These are phyloP conservation scores for Castanopsis chinensis DNA, from an alignment of 306 rosid genomes.

Conservation along the genomic window DNA sequence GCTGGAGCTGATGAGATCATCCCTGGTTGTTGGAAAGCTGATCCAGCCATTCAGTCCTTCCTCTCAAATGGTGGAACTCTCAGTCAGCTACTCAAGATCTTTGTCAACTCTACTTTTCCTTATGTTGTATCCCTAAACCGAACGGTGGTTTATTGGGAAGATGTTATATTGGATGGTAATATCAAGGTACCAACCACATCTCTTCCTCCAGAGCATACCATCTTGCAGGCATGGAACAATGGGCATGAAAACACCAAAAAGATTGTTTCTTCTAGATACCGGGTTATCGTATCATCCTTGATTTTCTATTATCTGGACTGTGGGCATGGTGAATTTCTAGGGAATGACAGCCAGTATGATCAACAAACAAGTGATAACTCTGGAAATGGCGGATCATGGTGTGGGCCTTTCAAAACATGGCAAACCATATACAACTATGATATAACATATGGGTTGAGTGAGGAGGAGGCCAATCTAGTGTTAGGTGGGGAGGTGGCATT, in stretches of 20 bases:
- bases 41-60: conserved; percentile 49
- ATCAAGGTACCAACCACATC: conserved; percentile 38
- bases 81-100: conserved; percentile 59
- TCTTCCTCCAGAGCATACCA: conserved; percentile 66
- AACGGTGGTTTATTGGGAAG: conserved; percentile 88
- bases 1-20: conserved; percentile 69
- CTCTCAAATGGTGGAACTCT: conserved; percentile 67
- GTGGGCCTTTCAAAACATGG: conserved; percentile 92
- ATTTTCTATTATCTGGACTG: conserved; percentile 84
- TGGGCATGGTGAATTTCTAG: conserved; percentile 80
- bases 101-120: conserved; percentile 72
- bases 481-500: conserved; percentile 93
- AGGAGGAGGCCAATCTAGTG: conserved; percentile 67
- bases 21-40: conserved; percentile 87
- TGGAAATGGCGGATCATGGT: conserved; percentile 78
- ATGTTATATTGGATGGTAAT: conserved; percentile 43
- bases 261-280: conserved; percentile 72
- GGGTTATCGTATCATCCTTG: conserved; percentile 67
- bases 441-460: conserved; percentile 57
- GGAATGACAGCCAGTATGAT: conserved; percentile 55
- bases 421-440: conserved; percentile 76
- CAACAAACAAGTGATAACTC: conserved; percentile 28
- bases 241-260: conserved; percentile 74
- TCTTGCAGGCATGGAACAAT: conserved; percentile 83
- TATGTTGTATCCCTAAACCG: conserved; percentile 64